These are phyloP conservation scores for Phytophthora fragariaefolia DNA, from an alignment of 352 stramenopile genomes.

Conservation along the genomic window DNA sequence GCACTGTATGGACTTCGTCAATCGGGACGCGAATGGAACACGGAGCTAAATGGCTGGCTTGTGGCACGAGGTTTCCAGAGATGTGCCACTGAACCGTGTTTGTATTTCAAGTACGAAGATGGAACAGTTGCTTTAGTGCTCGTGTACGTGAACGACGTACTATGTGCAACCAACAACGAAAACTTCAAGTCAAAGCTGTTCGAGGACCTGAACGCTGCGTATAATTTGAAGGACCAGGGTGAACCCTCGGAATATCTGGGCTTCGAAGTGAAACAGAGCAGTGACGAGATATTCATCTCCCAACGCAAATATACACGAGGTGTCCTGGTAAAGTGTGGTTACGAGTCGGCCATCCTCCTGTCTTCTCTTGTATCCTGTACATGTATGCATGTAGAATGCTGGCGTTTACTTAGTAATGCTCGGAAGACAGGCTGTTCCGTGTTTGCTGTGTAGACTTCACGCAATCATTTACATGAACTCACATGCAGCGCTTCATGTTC, in stretches of 20 bases:
- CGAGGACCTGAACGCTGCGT: background rate
- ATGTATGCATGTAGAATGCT: too few relatives aligned
- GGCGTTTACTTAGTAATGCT: too few relatives aligned
- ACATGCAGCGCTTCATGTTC: too few relatives aligned
- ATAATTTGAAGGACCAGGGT: conserved; percentile 10
- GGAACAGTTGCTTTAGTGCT: conserved; percentile 4
- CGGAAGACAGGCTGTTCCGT: too few relatives aligned
- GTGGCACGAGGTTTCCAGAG: background rate
- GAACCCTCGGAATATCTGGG: conserved; percentile 9
- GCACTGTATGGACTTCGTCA: conserved; percentile 16
- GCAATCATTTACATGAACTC: too few relatives aligned
- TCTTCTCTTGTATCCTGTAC: too few relatives aligned
- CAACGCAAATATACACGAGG: conserved; percentile 6
- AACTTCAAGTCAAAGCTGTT: conserved; percentile 7
- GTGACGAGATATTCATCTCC: background rate
- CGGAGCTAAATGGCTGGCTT: conserved; percentile 6
- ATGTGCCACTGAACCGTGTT: conserved; percentile 10
- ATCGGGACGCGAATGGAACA: conserved; percentile 16
- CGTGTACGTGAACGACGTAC: conserved; percentile 13
- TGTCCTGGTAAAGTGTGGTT: background rate
- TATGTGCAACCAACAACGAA: conserved; percentile 6
- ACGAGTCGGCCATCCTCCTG: too few relatives aligned
- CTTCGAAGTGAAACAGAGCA: conserved; percentile 1
- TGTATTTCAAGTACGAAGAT: conserved; percentile 20
- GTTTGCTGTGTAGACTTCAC: too few relatives aligned